A percentile compares a stretch with the other conserved stretches of the same genome.
These are phyloP conservation scores for Saccharomyces hybrid DNA, from an alignment of 1,139 yeast species.

Conservation along the genomic window DNA sequence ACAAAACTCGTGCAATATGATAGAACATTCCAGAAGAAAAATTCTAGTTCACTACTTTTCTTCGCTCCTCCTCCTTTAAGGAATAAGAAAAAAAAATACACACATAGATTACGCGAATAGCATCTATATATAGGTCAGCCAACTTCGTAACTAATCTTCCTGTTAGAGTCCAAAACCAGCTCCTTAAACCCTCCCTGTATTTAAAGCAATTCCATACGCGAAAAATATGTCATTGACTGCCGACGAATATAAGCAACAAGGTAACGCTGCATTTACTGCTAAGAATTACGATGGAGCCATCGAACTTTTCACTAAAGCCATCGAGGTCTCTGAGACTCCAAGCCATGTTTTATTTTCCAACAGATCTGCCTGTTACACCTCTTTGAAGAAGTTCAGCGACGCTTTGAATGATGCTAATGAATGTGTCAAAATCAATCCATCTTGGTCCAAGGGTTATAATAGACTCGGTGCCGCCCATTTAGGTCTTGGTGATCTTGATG, in stretches of 20 bases:
- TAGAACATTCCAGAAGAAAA: constrained; percentile 14
- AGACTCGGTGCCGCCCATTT: constrained; percentile 90
- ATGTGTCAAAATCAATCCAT: constrained; percentile 68
- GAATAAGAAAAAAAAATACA: constrained; percentile 2
- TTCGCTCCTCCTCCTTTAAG: neutral
- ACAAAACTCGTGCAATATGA: neutral
- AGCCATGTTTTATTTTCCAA: constrained; percentile 89
- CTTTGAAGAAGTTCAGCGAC: constrained; percentile 60
- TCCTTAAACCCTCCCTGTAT: neutral
- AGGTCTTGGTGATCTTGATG: constrained; percentile 73
- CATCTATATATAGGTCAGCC: neutral
- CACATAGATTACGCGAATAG: neutral
- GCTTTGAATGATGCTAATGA: constrained; percentile 82
- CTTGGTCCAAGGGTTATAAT: constrained; percentile 93
- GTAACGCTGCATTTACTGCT: constrained; percentile 85
- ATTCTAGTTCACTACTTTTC: constrained; percentile 3
- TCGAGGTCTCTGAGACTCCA: constrained; percentile 71
- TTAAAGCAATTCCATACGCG: neutral
- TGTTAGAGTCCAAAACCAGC: neutral
- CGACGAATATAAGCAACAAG: constrained; percentile 72
- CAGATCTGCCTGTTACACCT: constrained; percentile 85
- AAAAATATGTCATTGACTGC: constrained; percentile 39
- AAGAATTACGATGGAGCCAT: constrained; percentile 78
- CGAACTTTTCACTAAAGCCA: constrained; percentile 77
- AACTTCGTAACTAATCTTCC: neutral